These are phyloP conservation scores for Ensete ventricosum DNA, from an alignment of 176 grass and related monocot species.

Conservation along the genomic window DNA sequence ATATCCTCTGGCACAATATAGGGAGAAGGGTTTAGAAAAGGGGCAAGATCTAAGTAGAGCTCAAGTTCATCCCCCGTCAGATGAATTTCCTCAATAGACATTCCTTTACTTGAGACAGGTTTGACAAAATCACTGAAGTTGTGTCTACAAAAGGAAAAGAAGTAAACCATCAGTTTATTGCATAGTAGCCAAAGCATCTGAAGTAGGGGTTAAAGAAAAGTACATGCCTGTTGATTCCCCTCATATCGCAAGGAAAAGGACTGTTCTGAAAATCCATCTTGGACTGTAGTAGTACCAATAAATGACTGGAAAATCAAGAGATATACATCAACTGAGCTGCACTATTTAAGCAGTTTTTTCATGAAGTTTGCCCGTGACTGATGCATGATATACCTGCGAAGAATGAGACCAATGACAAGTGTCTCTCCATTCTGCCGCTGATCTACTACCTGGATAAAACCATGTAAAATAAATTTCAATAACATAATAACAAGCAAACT, in stretches of 20 bases:
- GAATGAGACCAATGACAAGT: conserved; percentile 92
- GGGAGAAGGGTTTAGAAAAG: conserved; percentile 87
- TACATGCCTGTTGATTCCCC: conserved; percentile 70
- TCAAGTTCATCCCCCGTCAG: conserved; percentile 72
- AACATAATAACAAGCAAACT: conserved; percentile 4
- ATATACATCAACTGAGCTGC: conserved; percentile 10
- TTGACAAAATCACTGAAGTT: conserved; percentile 98
- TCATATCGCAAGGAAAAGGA: conserved; percentile 79
- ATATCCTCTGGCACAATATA: conserved; percentile 97
- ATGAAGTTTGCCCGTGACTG: not conserved
- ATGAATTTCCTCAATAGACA: conserved; percentile 90
- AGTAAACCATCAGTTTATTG: conserved; percentile 11
- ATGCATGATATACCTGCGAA: conserved; percentile 55
- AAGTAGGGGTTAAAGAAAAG: conserved; percentile 14
- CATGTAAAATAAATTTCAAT: not conserved
- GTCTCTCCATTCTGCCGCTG: conserved; percentile 65
- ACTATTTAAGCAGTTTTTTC: conserved; percentile 1
- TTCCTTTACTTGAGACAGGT: conserved; percentile 95
- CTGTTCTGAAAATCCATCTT: conserved; percentile 96
- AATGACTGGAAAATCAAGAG: conserved; percentile 55
- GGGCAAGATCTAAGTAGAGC: conserved; percentile 85
- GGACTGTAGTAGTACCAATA: conserved; percentile 90
- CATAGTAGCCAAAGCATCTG: conserved; percentile 15
- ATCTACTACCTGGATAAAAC: conserved; percentile 69
- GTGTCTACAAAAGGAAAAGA: conserved; percentile 41